A percentile compares a stretch with the other conserved stretches of the same genome.
Evolutionary conservation across 1,139 yeast species (phyloP).

Genomic region (Candida sanyaensis): DNA sequence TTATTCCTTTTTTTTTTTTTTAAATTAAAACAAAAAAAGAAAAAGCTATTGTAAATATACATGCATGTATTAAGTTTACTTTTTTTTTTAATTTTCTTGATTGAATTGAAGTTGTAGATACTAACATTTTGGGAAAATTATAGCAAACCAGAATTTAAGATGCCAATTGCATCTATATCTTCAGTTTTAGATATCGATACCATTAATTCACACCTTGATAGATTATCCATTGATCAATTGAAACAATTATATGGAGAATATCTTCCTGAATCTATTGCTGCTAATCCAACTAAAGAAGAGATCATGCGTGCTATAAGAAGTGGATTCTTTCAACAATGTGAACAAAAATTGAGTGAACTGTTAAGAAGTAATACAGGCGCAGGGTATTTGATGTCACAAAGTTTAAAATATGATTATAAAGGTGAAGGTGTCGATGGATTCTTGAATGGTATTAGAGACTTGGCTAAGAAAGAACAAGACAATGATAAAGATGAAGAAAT

Average conservation of each 20-base stretch:
- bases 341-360: constrained; percentile 45
- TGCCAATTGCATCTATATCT: constrained; percentile 31
- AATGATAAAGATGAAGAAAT: constrained; percentile 10
- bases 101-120: background rate
- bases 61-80: background rate
- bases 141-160: constrained; percentile 9
- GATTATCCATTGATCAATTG: constrained; percentile 38
- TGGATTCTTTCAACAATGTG: constrained; percentile 55
- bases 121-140: constrained; percentile 1
- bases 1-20: background rate
- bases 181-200: constrained; percentile 43
- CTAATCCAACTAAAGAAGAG: constrained; percentile 37
- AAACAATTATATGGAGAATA: constrained; percentile 34
- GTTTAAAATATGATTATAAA: constrained; percentile 50
- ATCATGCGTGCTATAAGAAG: constrained; percentile 51
- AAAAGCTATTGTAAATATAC: background rate
- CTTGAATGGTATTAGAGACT: constrained; percentile 47
- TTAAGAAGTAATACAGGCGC: constrained; percentile 45
- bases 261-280: constrained; percentile 44
- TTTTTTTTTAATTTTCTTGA: background rate
- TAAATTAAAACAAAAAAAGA: constrained; percentile 7
- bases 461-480: constrained; percentile 24
- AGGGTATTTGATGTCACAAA: constrained; percentile 53
- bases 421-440: constrained; percentile 65
- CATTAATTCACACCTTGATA: constrained; percentile 41